A percentile compares a stretch with the other conserved stretches of the same genome.
phyloP scores from a whole-genome alignment of 148 eudicot species.

The Rhododendron molle region DNA sequence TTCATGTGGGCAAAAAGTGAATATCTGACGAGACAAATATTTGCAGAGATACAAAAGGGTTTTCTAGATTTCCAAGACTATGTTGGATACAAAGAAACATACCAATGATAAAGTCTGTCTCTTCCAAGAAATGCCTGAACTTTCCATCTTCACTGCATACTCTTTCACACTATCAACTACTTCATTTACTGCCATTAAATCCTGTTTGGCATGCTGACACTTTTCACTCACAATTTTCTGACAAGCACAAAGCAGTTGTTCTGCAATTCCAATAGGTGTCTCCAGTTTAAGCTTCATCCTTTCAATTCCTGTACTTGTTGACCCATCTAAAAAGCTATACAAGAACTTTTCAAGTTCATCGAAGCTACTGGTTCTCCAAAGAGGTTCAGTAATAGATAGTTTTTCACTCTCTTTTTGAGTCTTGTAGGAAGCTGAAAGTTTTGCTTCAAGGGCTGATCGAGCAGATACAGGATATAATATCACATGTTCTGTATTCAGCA shows the following conservation, averaged over 20 bases:
- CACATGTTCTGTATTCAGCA: constrained; percentile 69
- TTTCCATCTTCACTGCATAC: constrained; percentile 56
- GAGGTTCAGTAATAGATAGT: constrained; percentile 20
- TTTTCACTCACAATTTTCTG: constrained; percentile 70
- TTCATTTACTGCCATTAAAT: constrained; percentile 54
- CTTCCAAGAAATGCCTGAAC: constrained; percentile 66
- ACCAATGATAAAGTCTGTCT: constrained; percentile 74
- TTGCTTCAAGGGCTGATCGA: constrained; percentile 75
- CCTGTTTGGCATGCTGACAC: constrained; percentile 62
- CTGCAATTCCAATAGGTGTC: constrained; percentile 84
- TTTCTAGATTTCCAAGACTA: neutral
- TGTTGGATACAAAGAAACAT: constrained; percentile 16
- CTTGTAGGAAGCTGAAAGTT: constrained; percentile 43
- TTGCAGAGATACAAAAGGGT: neutral
- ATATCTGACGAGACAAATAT: neutral
- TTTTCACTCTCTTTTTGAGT: constrained; percentile 24
- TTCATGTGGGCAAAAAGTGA: neutral
- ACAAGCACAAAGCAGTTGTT: constrained; percentile 77
- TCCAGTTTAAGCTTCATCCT: constrained; percentile 88
- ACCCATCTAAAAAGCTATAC: constrained; percentile 68
- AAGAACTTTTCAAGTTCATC: constrained; percentile 69
- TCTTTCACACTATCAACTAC: constrained; percentile 53
- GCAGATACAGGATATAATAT: constrained; percentile 86
- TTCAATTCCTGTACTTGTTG: constrained; percentile 81
- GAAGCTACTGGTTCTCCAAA: constrained; percentile 42